These are phyloP conservation scores for Phoma herbarum DNA, from an alignment of 2,329 filamentous ascomycete genomes.

Conservation along the genomic window DNA sequence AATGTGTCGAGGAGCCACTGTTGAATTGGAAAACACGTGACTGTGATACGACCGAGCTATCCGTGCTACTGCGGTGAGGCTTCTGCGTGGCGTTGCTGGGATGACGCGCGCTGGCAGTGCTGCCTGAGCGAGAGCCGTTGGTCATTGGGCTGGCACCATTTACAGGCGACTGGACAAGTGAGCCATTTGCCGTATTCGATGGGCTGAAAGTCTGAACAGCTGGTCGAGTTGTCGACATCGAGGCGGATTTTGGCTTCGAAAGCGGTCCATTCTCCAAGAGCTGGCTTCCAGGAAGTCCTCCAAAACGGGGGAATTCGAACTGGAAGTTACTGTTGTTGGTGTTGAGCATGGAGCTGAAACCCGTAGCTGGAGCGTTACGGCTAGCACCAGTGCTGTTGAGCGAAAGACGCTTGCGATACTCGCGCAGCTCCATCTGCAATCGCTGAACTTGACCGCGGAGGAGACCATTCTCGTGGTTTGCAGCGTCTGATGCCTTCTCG, in stretches of 20 bases:
- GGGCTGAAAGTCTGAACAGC: constrained; percentile 51
- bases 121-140: constrained; percentile 47
- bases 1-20: constrained; percentile 56
- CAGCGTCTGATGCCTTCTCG: constrained; percentile 82
- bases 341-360: constrained; percentile 56
- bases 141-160: constrained; percentile 43
- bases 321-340: constrained; percentile 77
- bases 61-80: constrained; percentile 48
- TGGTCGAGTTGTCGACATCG: constrained; percentile 42
- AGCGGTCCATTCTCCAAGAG: constrained; percentile 60
- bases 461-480: constrained; percentile 84
- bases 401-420: constrained; percentile 88
- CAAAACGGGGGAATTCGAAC: constrained; percentile 96
- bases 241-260: constrained; percentile 41
- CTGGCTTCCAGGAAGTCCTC: constrained; percentile 64
- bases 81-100: constrained; percentile 30
- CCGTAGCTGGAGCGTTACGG: constrained; percentile 58
- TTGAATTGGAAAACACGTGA: constrained; percentile 62
- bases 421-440: constrained; percentile 82
- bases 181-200: constrained; percentile 37
- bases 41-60: constrained; percentile 53
- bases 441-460: constrained; percentile 89
- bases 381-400: constrained; percentile 61
- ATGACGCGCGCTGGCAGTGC: constrained; percentile 38
- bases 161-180: constrained; percentile 40